Evolutionary conservation across 345 rosid species (phyloP), one percentile per base, ranked within the genome.

Genomic region (Lumnitzera racemosa): DNA sequence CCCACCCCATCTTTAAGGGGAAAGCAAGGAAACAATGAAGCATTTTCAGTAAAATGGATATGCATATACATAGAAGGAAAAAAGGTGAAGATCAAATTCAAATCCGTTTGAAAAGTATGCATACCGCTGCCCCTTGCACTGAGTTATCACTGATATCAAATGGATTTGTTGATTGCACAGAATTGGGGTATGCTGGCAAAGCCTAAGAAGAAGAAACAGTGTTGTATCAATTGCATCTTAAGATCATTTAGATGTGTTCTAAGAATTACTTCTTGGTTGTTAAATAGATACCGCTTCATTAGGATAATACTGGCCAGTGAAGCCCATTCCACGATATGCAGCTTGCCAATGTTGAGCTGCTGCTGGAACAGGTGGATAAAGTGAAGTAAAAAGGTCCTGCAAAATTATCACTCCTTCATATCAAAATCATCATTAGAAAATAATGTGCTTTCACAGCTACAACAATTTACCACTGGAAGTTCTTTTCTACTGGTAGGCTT

Each of bases 331-430:
- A 67, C 83, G 79, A 48, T 74, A 72, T 61, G 55, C 72, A 58
- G 49, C 53, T 70, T 76, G 82, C 90, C 95, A 82, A 55, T 64
- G 66, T 20, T 69, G 77, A 66, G 73, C 57, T 52, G 83, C 74
- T 11, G 76, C 76, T 13, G 76, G 61, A 10, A 48, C 71, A 56
- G 78, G 68, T 51, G 67, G 51, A 57, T 77, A 85, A 70, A 78
- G 78, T 73, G 80, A 63, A 46, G 88, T 56, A 67, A 87, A 89
- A 68, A 89, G 80, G 70, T 89, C 90, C 96, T 91, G 79, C 61
- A 64, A 55, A 69, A 57, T 61, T 56, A 61, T 13, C 47, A 41
- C 62, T 56, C 53, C n/a, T 59, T 67, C 17, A 47, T 20, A 24
- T 46, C 55, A 57, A 65, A 52, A 49, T 67, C 67, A 89, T 95